Conservation (phyloP, 1,139 yeast species). For the Lipomyces yarrowii region DNA sequence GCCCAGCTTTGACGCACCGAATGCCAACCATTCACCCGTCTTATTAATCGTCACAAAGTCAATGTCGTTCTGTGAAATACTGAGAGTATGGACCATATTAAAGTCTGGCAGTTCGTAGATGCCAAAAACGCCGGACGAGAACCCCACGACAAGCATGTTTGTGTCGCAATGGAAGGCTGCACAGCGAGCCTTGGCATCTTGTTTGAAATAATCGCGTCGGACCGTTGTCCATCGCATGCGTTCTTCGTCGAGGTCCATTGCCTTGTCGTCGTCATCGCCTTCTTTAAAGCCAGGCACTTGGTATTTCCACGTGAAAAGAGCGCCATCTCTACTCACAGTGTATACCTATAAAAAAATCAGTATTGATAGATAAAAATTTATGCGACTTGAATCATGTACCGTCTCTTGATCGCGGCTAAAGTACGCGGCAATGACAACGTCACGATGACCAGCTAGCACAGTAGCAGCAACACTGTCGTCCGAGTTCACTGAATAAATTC, state of each 20-base stretch:
- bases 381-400: constrained; percentile 1
- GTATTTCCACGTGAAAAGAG: constrained; percentile 90
- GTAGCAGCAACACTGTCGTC: constrained; percentile 81
- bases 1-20: constrained; percentile 90
- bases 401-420: constrained; percentile 84
- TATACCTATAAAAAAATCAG: constrained; percentile 52
- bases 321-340: constrained; percentile 93
- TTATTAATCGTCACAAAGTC: constrained; percentile 78
- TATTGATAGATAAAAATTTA: neutral
- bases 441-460: constrained; percentile 91
- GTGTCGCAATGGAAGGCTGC: constrained; percentile 78
- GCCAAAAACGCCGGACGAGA: constrained; percentile 86
- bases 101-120: constrained; percentile 86
- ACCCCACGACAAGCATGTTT: constrained; percentile 84
- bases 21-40: constrained; percentile 96
- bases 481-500: constrained; percentile 76
- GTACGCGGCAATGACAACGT: constrained; percentile 82
- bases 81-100: constrained; percentile 76
- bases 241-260: constrained; percentile 43
- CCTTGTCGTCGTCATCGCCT: constrained; percentile 31
- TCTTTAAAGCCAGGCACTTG: constrained; percentile 46
- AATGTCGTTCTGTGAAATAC: constrained; percentile 90
- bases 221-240: constrained; percentile 80
- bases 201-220: constrained; percentile 67
- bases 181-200: constrained; percentile 70